Evolutionary conservation across 1,284 basidiomycete genomes (phyloP).

Genomic region (Pseudozyma hubeiensis): DNA sequence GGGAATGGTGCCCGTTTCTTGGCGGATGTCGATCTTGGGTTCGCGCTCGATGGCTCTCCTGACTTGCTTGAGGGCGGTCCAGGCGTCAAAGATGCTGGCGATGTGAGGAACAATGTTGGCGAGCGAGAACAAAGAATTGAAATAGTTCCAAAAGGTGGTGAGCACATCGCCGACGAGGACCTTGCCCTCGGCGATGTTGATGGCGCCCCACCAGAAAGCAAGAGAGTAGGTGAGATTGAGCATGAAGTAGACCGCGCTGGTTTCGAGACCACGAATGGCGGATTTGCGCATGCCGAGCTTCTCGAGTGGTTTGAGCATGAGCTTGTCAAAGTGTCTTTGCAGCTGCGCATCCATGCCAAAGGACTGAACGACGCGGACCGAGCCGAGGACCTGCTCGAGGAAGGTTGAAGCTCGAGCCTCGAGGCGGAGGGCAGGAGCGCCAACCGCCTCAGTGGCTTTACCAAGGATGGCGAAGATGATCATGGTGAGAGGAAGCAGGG

Average conservation of each 20-base stretch:
- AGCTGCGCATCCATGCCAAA: conserved; percentile 68
- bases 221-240: conserved; percentile 55
- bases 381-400: conserved; percentile 70
- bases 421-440: conserved; percentile 61
- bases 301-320: conserved; percentile 66
- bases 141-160: conserved; percentile 64
- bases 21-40: conserved; percentile 64
- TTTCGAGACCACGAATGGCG: conserved; percentile 59
- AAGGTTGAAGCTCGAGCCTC: conserved; percentile 69
- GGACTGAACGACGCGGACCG: conserved; percentile 70
- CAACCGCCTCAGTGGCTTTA: conserved; percentile 63
- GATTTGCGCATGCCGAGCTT: conserved; percentile 64
- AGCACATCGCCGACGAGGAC: conserved; percentile 50
- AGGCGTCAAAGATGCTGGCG: conserved; percentile 57
- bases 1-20: conserved; percentile 42
- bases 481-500: conserved; percentile 68
- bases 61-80: conserved; percentile 53
- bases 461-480: conserved; percentile 65
- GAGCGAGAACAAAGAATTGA: conserved; percentile 64
- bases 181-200: conserved; percentile 50
- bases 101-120: conserved; percentile 65
- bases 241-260: conserved; percentile 56
- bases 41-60: conserved; percentile 60
- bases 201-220: conserved; percentile 62
- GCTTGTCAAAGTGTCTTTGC: conserved; percentile 66